These are phyloP conservation scores for Solanum ossicruentum DNA, from an alignment of 257 asterid genomes.

Conservation along the genomic window DNA sequence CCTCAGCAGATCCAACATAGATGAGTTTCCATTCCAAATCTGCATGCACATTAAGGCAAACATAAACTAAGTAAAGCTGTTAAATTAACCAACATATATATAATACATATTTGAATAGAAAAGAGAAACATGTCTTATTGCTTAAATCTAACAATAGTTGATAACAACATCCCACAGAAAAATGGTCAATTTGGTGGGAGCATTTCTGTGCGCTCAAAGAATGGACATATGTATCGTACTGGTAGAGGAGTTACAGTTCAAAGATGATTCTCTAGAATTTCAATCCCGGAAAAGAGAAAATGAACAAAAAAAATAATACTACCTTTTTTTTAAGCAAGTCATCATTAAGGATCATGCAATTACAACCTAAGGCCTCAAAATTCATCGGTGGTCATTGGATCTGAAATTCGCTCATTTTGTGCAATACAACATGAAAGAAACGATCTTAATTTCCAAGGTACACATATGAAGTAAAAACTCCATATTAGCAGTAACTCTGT, in stretches of 20 bases:
- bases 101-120: not conserved
- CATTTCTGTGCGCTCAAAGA: not conserved
- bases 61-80: not conserved
- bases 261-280: not conserved
- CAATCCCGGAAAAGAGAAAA: not conserved
- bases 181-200: not conserved
- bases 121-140: not conserved
- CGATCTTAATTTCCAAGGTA: not conserved
- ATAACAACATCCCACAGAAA: not conserved
- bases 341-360: not conserved
- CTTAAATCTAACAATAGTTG: not conserved
- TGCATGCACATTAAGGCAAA: slow-evolving; percentile 13
- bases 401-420: not conserved
- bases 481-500: not conserved
- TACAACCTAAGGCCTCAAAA: not conserved
- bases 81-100: not conserved
- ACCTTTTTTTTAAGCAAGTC: not conserved
- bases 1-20: slow-evolving; percentile 98
- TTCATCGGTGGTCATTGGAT: not conserved
- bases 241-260: not conserved
- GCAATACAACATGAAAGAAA: not conserved
- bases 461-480: not conserved
- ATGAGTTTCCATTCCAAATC: slow-evolving; percentile 98
- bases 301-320: not conserved
- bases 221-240: not conserved